Percentiles rank a stretch among this genome's conserved stretches.
These are phyloP conservation scores for Clonostachys rhizophaga DNA, from an alignment of 2,329 filamentous ascomycete species.

Conservation along the genomic window DNA sequence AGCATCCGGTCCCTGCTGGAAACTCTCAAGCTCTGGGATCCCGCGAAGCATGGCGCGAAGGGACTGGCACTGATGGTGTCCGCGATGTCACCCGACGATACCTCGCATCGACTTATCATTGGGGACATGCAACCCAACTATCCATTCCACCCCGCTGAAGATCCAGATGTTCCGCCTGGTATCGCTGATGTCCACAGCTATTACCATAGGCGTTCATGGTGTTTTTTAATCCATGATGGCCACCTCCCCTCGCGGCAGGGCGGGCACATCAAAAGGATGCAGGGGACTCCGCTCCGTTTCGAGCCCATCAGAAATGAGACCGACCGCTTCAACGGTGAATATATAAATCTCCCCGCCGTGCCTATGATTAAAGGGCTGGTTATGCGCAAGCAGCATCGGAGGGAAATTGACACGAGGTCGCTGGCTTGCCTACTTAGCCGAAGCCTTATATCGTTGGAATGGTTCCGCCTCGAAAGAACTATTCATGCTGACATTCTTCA, in stretches of 20 bases:
- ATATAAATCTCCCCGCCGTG: constrained; percentile 5
- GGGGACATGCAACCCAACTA: constrained; percentile 4
- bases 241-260: background rate
- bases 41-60: constrained; percentile 6
- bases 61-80: constrained; percentile 7
- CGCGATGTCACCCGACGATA: constrained; percentile 8
- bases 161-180: constrained; percentile 4
- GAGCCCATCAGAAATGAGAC: constrained; percentile 1
- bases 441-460: constrained; percentile 8
- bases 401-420: constrained; percentile 4
- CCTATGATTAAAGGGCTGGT: constrained; percentile 8
- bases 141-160: constrained; percentile 8
- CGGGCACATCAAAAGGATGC: constrained; percentile 5
- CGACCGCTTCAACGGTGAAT: constrained; percentile 4
- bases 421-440: constrained; percentile 5
- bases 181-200: constrained; percentile 3
- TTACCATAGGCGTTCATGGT: background rate
- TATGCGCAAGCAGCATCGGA: constrained; percentile 8
- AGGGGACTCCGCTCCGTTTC: constrained; percentile 6
- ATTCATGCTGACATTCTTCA: constrained; percentile 1
- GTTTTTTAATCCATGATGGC: background rate
- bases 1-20: constrained; percentile 5
- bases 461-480: constrained; percentile 8
- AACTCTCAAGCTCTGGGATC: constrained; percentile 9
- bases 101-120: constrained; percentile 6